phyloP scores from a whole-genome alignment of 352 stramenopile genomes.

The Aphanomyces cochlioides region DNA sequence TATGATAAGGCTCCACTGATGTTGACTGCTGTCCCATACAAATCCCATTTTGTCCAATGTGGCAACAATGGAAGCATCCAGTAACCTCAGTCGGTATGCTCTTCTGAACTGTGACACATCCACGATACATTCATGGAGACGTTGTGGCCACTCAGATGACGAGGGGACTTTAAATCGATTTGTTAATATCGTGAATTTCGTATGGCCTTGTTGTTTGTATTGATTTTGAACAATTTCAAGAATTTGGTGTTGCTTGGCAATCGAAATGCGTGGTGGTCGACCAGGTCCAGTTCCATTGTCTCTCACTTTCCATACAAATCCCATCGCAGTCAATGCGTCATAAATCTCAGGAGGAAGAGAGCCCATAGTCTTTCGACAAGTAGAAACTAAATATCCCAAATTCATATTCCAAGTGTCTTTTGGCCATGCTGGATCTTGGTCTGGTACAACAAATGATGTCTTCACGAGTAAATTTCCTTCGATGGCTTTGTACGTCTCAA shows the following conservation, averaged over 20 bases:
- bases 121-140: background rate
- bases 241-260: background rate
- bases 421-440: conserved; percentile 4
- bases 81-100: background rate
- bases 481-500: conserved; percentile 8
- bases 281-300: background rate
- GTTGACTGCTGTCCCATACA: background rate
- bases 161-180: background rate
- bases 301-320: background rate
- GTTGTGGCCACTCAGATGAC: background rate
- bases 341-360: background rate
- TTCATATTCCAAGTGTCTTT: background rate
- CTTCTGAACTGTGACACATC: background rate
- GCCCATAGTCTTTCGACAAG: background rate
- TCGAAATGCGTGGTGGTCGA: background rate
- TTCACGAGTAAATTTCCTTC: background rate
- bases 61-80: background rate
- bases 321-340: background rate
- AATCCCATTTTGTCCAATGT: background rate
- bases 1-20: conserved; percentile 34
- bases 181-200: background rate
- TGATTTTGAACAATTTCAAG: background rate
- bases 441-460: background rate
- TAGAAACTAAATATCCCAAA: background rate
- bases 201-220: background rate